These are phyloP conservation scores for Erysimum pusillum DNA, from an alignment of 441 rosid species.

Conservation along the genomic window DNA sequence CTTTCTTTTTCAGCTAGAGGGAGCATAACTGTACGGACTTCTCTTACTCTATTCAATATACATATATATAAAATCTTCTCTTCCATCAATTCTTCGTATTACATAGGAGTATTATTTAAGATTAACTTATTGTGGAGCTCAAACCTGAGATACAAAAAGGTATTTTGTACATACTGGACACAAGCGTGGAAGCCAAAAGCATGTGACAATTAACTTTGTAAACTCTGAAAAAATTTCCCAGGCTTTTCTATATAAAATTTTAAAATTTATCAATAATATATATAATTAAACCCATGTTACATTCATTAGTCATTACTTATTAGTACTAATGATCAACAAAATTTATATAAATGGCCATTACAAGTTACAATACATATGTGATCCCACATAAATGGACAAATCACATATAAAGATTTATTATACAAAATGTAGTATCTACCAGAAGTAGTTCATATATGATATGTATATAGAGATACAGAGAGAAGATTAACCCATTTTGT, in stretches of 20 bases:
- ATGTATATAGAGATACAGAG: not conserved
- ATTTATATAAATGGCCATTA: no score
- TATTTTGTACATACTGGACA: slow-evolving; percentile 15
- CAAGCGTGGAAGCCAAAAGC: slow-evolving; percentile 46
- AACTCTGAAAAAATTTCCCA: not conserved
- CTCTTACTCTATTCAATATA: slow-evolving; percentile 35
- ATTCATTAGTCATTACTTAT: not conserved
- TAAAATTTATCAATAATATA: not conserved
- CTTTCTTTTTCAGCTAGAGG: slow-evolving; percentile 41
- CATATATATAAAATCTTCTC: not conserved
- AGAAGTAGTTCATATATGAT: not conserved
- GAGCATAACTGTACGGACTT: slow-evolving; percentile 44
- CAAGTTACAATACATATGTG: not conserved
- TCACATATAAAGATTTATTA: not conserved
- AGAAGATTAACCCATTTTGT: not conserved
- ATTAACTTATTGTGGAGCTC: slow-evolving; percentile 18
- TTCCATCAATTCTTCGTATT: slow-evolving; percentile 8
- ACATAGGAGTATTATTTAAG: not conserved
- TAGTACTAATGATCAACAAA: no score
- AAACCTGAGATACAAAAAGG: slow-evolving; percentile 28
- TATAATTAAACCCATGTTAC: slow-evolving; percentile 7
- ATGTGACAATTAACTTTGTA: slow-evolving; percentile 17
- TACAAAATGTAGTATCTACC: not conserved
- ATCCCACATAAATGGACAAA: not conserved
- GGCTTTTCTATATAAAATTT: not conserved